Base-by-base conservation (phyloP, 345 rosid genomes). In the Mallotus nudiflorus region DNA sequence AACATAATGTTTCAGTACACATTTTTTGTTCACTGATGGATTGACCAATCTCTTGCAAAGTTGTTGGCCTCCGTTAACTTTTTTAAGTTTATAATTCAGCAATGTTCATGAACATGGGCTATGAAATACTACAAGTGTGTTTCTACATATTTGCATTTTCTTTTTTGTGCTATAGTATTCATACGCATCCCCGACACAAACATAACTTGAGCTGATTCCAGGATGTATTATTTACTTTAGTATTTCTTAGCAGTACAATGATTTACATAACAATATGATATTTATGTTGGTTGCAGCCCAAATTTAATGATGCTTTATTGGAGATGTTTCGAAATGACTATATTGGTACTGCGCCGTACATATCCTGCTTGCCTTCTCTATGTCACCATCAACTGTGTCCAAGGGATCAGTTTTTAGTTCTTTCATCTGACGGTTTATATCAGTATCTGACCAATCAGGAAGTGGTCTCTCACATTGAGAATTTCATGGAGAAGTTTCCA, bases 381-480 rank as follows among this genome's bases (percentile, higher is more conserved):
- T 51, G 82, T 82, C 98, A 94, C 77, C 93, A 90, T 79, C 87
- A 83, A 64, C 83, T 94, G 65, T 82, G 87, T 69, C 87, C 89
- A 54, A 90, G 84, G 67, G 98, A 94, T 74, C 97, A 94, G 68
- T 94, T 94, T 78, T 73, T 94, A 71, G 83, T 94, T 65, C 95
- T 94, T 10, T 94, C 97, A 58, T 94, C 98, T 15, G 98, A 94
- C 80, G 98, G 98, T 33, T 79, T 94, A 75, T 94, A 94, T 82
- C 98, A 94, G 81, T 91, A 94, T 80, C 80, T 94, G 70, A 90
- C 83, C 82, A 94, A 94, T 73, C 88, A 86, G 74, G 95, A 94
- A 83, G 98, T 90, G 68, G 98, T 94, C 74, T 84, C 93, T 68
- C 76, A 78, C 73, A 88, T 93, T 61, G 91, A 86, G 85, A 83